Evolutionary conservation across 2,329 filamentous ascomycete genomes (phyloP).

Genomic region (Acephala macrosclerotiorum): DNA sequence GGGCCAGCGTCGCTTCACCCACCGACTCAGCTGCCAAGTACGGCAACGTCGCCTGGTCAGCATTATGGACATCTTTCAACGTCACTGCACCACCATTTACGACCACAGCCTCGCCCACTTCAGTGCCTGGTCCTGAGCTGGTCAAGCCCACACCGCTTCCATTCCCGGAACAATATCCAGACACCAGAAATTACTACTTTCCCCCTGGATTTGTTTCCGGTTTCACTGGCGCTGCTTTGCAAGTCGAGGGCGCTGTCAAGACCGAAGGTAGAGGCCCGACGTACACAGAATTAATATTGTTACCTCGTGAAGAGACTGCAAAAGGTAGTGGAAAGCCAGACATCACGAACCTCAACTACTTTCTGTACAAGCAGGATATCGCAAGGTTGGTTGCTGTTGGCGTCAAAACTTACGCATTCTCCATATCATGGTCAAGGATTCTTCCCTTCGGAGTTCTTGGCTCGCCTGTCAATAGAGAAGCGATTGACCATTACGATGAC

Average conservation of each 20-base stretch:
- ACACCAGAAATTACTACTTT: conserved; percentile 46
- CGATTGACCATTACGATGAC: conserved; percentile 59
- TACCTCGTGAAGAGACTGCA: not conserved
- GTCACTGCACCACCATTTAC: conserved; percentile 49
- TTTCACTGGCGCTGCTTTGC: conserved; percentile 53
- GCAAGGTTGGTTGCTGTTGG: conserved; percentile 59
- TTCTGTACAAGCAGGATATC: conserved; percentile 63
- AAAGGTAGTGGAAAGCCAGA: conserved; percentile 1
- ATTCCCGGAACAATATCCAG: conserved; percentile 1
- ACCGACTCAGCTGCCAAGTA: not conserved
- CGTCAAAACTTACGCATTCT: conserved; percentile 58
- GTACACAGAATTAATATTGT: conserved; percentile 47
- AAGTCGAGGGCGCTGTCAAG: conserved; percentile 54
- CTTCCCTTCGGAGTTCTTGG: conserved; percentile 57
- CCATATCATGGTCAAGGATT: conserved; percentile 59
- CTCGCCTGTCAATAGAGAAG: conserved; percentile 58
- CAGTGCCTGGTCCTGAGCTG: conserved; percentile 60
- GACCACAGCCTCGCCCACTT: conserved; percentile 62
- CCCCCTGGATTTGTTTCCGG: conserved; percentile 55
- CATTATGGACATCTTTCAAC: conserved; percentile 31
- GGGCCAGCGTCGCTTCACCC: too few relatives aligned
- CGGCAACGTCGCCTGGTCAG: not conserved
- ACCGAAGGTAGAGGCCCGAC: conserved; percentile 51
- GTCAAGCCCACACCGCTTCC: conserved; percentile 55
- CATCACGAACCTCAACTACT: conserved; percentile 57